Percentiles rank a stretch among this genome's conserved stretches.
These are phyloP conservation scores for Trametes elegans DNA, from an alignment of 768 basidiomycete species.

Conservation along the genomic window DNA sequence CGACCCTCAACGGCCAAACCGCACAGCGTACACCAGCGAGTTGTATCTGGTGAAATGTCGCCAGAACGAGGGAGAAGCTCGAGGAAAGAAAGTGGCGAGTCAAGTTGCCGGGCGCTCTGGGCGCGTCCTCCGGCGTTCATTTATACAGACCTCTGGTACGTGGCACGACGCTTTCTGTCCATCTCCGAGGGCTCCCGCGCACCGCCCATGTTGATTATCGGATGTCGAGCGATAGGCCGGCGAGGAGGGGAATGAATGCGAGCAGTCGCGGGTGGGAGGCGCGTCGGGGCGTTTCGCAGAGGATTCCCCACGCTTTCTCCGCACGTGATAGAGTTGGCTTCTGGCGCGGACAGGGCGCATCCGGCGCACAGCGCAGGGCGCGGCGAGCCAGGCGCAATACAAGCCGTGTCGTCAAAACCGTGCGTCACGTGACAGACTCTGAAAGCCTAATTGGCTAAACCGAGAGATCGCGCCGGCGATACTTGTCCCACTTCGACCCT, in stretches of 20 bases:
- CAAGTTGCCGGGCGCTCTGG: neutral
- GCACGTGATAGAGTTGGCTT: conserved; percentile 16
- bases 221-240: conserved; percentile 13
- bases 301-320: conserved; percentile 22
- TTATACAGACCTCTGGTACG: neutral
- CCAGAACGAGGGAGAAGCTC: too few relatives aligned
- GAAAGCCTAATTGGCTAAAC: conserved; percentile 21
- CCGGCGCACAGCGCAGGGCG: conserved; percentile 2
- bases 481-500: conserved; percentile 7
- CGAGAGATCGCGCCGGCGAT: conserved; percentile 11
- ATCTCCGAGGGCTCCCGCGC: neutral
- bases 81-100: too few relatives aligned
- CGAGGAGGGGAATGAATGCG: conserved; percentile 8
- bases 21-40: too few relatives aligned
- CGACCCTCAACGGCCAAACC: too few relatives aligned
- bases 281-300: conserved; percentile 16
- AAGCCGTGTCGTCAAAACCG: conserved; percentile 12
- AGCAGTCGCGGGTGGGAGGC: conserved; percentile 16
- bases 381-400: neutral
- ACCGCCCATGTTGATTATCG: conserved; percentile 16
- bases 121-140: neutral
- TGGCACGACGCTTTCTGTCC: neutral
- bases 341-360: conserved; percentile 3
- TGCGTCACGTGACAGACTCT: conserved; percentile 15
- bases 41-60: too few relatives aligned